Base-by-base conservation (phyloP, 2,329 filamentous ascomycete genomes). In the Hypoxylon sp. region DNA sequence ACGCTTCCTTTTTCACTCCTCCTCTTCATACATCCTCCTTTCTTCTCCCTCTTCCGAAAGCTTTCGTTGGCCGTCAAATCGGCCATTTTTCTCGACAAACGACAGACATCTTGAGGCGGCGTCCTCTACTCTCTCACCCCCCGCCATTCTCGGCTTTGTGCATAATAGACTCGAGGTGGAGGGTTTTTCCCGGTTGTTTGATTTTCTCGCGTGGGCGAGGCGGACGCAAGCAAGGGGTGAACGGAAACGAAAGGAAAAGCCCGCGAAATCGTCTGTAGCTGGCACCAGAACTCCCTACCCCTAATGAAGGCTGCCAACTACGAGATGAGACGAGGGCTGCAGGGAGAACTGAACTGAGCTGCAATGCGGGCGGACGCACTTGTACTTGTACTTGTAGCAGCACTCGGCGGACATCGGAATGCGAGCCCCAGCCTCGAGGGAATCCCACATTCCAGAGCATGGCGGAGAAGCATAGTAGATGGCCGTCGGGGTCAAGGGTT, bases 371-470 rank as follows among this genome's bases (percentile, higher is more conserved):
- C 31, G 55, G 48, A 35, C 9, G 38, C 9, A 29, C 31, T 35
- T 41, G 29, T 33, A 33, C 33, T 40, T 61, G 59, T 62, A 60
- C 35, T 63, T 60, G 53, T 65, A 63, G 18, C 40, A 51, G 62
- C 55, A 46, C 43, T 54, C 46, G n/a, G 45, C 40, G 50, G n/a
- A 52, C 43, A 50, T 47, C 15, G 56, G 53, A 60, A 64, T 62
- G 26, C 29, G 43, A 54, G 47, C 24, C 18, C 38, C 27, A 29
- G n/a, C n/a, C n/a, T n/a, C 24, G 5, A 4, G 3, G 4, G 31
- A 15, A 17, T 17, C 9, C 27, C 33, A 33, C 51, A 53, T 54
- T 56, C 50, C 52, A 56, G 29, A 15, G 40, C 37, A 51, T 55
- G 56, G 53, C 43, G 20, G 48, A 9, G 20, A 20, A 21, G n/a